A percentile compares a stretch with the other conserved stretches of the same genome.
These are phyloP conservation scores for Trichoderma virens DNA, from an alignment of 495 filamentous ascomycete species.

Conservation along the genomic window DNA sequence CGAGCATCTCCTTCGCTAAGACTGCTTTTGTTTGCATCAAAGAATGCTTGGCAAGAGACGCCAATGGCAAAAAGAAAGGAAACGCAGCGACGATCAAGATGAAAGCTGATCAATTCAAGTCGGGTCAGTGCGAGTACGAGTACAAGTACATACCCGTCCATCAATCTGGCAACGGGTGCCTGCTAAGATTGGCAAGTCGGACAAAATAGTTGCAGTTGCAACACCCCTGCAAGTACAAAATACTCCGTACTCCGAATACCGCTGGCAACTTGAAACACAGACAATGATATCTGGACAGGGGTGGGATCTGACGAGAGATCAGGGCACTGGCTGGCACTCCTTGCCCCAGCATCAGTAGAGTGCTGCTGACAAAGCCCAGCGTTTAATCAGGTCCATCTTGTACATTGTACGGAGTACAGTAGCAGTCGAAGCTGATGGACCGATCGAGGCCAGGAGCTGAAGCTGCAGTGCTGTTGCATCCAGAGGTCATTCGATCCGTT, in stretches of 20 bases:
- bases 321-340: too few species aligned
- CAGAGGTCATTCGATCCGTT: not conserved
- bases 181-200: not conserved
- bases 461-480: not conserved
- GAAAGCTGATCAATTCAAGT: too few species aligned
- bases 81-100: not conserved
- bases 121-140: too few species aligned
- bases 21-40: not conserved
- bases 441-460: not conserved
- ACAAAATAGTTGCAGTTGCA: not conserved
- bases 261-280: not conserved
- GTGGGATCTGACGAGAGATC: not conserved
- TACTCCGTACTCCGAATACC: not conserved
- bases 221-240: not conserved
- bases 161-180: not conserved
- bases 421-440: not conserved
- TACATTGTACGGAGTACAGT: not conserved
- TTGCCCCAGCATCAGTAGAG: not conserved
- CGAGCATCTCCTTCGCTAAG: not conserved
- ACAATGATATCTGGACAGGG: not conserved
- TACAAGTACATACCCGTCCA: too few species aligned
- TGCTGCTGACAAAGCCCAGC: not conserved
- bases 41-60: slow-evolving; percentile 1
- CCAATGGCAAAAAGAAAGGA: not conserved
- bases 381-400: not conserved